Evolutionary conservation across 164 flowering plant genomes (phyloP), one percentile per base, ranked within the genome.

Genomic region (Echeveria elegans): DNA sequence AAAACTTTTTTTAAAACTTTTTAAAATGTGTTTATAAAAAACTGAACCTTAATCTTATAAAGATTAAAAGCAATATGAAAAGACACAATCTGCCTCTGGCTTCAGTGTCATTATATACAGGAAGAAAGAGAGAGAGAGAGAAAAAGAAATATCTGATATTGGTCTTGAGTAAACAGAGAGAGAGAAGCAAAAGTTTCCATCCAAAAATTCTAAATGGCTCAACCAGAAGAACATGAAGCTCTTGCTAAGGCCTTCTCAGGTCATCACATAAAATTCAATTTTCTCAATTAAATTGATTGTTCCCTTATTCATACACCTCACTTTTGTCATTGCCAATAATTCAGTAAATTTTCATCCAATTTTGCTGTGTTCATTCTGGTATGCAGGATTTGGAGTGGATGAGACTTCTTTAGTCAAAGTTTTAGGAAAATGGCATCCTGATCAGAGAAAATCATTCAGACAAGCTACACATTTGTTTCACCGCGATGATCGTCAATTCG

Each of bases 361-460:
- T 53, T 48, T 48, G 56, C n/a, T 19, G 5, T 23, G 18, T 34
- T 18, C 40, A 11, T 45, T 31, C 5, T 30, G 5, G 63, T 61
- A 41, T 66, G 60, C 66, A 90, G 97, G 97, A 41, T 76, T 82
- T 70, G 97, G 97, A 68, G 84, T 90, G 34, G 91, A 90, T 41
- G 97, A 90, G 80, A 82, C 77, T 16, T 68, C 85, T 26, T 66
- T 90, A 48, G 69, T 90, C 34, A 36, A 80, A 19, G 70, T 75
- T 40, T 53, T 85, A 63, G 88, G 84, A 53, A 86, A 82, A 61
- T 88, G 84, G 81, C 74, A 79, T 29, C 83, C 81, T 1, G 85
- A 87, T 60, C 77, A 86, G 40, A 75, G 78, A 58, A 66, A 75
- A 62, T 66, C 82, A 1, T 87, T 78, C 73, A 80, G 97, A 65